Evolutionary conservation across 169 alveolate species (phyloP).

Genomic region (Fabrea salina): DNA sequence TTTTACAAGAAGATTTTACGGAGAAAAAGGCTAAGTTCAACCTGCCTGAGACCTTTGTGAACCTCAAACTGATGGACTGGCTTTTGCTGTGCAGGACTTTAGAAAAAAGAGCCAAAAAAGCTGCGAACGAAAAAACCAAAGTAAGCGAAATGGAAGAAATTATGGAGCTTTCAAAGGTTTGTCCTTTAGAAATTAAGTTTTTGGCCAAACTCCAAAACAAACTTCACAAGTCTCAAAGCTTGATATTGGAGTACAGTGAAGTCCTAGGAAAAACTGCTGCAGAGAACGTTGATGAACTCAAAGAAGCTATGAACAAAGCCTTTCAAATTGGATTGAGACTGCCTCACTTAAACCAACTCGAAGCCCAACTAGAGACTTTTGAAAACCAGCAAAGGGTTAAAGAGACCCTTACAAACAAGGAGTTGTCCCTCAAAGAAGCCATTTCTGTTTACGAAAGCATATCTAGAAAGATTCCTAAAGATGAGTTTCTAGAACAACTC

Average conservation of each 20-base stretch:
- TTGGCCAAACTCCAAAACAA: neutral
- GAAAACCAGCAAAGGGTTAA: neutral
- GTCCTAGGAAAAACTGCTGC: neutral
- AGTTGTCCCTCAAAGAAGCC: neutral
- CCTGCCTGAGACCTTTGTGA: neutral
- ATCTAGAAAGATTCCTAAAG: neutral
- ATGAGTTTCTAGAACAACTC: neutral
- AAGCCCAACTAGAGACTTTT: neutral
- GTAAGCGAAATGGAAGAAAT: slow-evolving; percentile 10
- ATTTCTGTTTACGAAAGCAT: neutral
- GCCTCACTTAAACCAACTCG: neutral
- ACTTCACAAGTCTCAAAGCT: neutral
- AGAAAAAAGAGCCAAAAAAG: neutral
- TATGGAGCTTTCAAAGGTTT: neutral
- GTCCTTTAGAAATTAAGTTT: neutral
- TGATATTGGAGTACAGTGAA: neutral
- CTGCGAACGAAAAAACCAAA: neutral
- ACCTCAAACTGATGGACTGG: slow-evolving; percentile 19
- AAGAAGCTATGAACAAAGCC: neutral
- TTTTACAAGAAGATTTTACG: neutral
- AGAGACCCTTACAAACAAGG: neutral
- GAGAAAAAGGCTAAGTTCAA: neutral
- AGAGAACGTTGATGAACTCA: neutral
- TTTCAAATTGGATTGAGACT: neutral
- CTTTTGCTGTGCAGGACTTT: neutral